phyloP scores from a whole-genome alignment of 345 rosid genomes.

The Iberis pinnata region DNA sequence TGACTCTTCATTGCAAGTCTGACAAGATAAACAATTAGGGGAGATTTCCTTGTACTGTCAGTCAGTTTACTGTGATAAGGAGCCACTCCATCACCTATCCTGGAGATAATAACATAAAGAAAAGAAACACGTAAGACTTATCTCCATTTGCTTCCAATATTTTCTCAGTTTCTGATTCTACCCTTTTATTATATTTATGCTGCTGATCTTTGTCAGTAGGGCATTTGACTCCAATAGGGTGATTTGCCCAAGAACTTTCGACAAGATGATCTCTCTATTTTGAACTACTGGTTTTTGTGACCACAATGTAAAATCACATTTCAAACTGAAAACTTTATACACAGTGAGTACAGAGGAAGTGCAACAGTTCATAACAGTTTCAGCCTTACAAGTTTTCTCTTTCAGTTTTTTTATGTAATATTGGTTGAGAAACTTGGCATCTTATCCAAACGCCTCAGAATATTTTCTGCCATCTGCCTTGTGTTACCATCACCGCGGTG shows the following conservation, averaged over 20 bases:
- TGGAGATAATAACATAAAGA: slow-evolving; percentile 17
- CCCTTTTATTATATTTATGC: slow-evolving; percentile 1
- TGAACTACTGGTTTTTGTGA: background rate
- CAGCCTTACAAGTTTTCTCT: background rate
- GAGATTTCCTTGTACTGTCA: background rate
- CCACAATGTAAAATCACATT: slow-evolving; percentile 7
- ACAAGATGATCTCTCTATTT: background rate
- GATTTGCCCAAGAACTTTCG: background rate
- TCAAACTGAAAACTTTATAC: slow-evolving; percentile 25
- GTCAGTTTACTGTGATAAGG: slow-evolving; percentile 11
- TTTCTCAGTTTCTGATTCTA: background rate
- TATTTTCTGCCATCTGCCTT: slow-evolving; percentile 78
- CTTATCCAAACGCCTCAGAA: slow-evolving; percentile 65
- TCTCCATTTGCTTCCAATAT: slow-evolving; percentile 11
- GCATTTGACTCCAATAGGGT: background rate
- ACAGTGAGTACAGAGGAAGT: slow-evolving; percentile 9
- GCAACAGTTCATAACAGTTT: slow-evolving; percentile 18
- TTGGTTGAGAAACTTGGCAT: slow-evolving; percentile 47
- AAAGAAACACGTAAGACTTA: slow-evolving; percentile 19
- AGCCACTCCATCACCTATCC: slow-evolving; percentile 3
- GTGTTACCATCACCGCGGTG: slow-evolving; percentile 70
- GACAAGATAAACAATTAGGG: slow-evolving; percentile 10
- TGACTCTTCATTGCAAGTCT: background rate
- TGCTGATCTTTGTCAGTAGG: slow-evolving; percentile 2
- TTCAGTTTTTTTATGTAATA: slow-evolving; percentile 33